Conservation (phyloP, 306 rosid genomes). For the Cotoneaster glaucophyllus region DNA sequence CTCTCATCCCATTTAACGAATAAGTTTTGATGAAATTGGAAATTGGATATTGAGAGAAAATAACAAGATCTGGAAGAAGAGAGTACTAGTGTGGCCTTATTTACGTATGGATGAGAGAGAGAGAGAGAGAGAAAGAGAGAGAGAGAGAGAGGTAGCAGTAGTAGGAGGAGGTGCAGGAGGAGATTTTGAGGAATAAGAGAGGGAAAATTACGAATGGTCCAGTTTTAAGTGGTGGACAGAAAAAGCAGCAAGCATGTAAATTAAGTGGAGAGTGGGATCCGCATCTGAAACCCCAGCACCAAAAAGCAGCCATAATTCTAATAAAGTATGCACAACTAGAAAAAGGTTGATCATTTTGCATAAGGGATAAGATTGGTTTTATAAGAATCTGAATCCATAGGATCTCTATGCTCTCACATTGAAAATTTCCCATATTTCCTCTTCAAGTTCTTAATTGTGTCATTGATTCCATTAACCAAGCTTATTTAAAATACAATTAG, state of each 20-base stretch:
- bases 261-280: conserved; percentile 14
- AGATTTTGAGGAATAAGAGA: not conserved
- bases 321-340: not conserved
- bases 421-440: not conserved
- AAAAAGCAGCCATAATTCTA: not conserved
- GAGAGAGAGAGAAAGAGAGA: no score
- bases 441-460: no score
- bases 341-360: not conserved
- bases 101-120: not conserved
- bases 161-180: no score
- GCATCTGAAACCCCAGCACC: not conserved
- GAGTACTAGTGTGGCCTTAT: no score
- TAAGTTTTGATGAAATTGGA: not conserved
- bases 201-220: no score
- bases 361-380: not conserved
- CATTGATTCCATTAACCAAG: not conserved
- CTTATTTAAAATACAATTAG: not conserved
- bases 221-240: not conserved
- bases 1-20: not conserved
- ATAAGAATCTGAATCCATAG: not conserved
- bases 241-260: not conserved
- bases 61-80: not conserved
- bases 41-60: not conserved
- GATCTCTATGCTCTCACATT: not conserved
- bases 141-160: not conserved